Conservation (phyloP, 2,329 filamentous ascomycete genomes). For the Shiraia bambusicola region DNA sequence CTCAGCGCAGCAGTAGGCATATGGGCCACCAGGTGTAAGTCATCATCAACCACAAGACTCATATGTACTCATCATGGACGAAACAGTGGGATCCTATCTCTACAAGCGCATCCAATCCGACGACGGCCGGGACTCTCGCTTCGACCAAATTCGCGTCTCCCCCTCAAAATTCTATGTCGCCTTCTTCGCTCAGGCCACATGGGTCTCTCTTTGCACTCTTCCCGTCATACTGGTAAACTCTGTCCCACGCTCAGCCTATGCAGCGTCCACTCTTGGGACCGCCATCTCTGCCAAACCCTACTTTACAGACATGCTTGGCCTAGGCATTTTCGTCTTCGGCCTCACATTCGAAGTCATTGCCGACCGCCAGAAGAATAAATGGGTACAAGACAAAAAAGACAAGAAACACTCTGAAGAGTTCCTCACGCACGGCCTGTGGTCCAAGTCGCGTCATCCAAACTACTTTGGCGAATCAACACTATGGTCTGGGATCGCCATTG, state of each 20-base stretch:
- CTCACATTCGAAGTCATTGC: constrained; percentile 62
- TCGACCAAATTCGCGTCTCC: constrained; percentile 56
- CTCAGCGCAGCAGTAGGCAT: constrained; percentile 58
- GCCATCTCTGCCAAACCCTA: constrained; percentile 44
- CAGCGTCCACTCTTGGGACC: constrained; percentile 47
- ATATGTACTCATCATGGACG: not conserved
- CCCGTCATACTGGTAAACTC: constrained; percentile 66
- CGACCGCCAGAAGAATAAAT: constrained; percentile 64
- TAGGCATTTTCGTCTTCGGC: constrained; percentile 61
- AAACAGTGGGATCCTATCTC: constrained; percentile 63
- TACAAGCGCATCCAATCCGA: constrained; percentile 59
- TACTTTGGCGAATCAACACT: constrained; percentile 72
- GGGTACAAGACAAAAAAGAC: constrained; percentile 61
- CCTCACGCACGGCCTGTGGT: constrained; percentile 64
- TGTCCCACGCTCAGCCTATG: constrained; percentile 56
- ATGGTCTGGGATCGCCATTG: constrained; percentile 67
- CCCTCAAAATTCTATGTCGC: constrained; percentile 57
- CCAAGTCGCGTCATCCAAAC: constrained; percentile 64
- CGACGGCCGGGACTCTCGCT: constrained; percentile 62
- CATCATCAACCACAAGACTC: not conserved
- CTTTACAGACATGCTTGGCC: constrained; percentile 58
- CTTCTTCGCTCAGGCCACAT: constrained; percentile 64
- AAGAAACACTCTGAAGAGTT: constrained; percentile 70
- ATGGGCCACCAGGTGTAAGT: constrained; percentile 63
- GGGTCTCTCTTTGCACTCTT: constrained; percentile 67